Conservation (phyloP, 805 yeast species). For the Candida maesae region DNA sequence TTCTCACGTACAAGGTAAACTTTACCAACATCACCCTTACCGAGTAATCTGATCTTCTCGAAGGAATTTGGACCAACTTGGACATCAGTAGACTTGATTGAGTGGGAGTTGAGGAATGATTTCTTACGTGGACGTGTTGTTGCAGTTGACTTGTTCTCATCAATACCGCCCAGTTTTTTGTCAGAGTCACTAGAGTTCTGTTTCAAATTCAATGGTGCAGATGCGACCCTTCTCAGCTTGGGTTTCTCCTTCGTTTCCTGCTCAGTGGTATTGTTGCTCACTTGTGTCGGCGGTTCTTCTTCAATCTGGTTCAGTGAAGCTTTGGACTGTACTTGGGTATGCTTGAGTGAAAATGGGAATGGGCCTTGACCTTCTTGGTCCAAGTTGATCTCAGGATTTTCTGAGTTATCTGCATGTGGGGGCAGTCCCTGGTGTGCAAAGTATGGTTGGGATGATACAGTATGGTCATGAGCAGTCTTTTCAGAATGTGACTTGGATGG, state of each 20-base stretch:
- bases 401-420: slow-evolving; percentile 37
- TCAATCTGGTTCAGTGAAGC: slow-evolving; percentile 31
- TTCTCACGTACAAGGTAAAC: slow-evolving; percentile 90
- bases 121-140: slow-evolving; percentile 41
- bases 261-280: not conserved
- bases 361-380: slow-evolving; percentile 26
- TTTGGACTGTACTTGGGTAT: slow-evolving; percentile 18
- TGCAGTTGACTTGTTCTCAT: slow-evolving; percentile 14
- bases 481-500: slow-evolving; percentile 6
- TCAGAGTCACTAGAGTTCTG: slow-evolving; percentile 20
- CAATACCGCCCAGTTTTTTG: slow-evolving; percentile 16
- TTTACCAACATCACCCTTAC: slow-evolving; percentile 97
- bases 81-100: slow-evolving; percentile 69
- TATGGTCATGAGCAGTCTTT: not conserved
- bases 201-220: slow-evolving; percentile 69
- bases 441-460: slow-evolving; percentile 40
- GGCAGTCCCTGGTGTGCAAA: slow-evolving; percentile 59
- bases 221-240: slow-evolving; percentile 69
- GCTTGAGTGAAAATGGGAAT: slow-evolving; percentile 29
- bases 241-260: slow-evolving; percentile 29
- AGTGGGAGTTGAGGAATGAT: slow-evolving; percentile 55
- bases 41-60: slow-evolving; percentile 84
- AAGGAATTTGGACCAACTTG: slow-evolving; percentile 86
- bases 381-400: slow-evolving; percentile 7
- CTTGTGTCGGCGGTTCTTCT: slow-evolving; percentile 26